phyloP scores from a whole-genome alignment of 2,329 filamentous ascomycete genomes.

The Pezizomycotina sp. region DNA sequence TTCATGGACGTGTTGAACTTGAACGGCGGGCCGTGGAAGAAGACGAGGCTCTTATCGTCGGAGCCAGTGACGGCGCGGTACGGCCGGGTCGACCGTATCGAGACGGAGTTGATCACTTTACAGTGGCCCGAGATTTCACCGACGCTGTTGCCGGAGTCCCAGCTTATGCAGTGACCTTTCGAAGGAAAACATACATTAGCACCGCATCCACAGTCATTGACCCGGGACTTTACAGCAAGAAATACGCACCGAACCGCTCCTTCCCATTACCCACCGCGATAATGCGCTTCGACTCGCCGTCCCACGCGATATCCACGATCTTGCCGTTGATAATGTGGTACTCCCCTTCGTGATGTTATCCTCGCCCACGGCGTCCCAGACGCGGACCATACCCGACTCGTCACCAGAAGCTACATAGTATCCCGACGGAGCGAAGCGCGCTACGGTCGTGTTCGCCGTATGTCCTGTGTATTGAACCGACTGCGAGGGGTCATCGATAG shows the following conservation, averaged over 20 bases:
- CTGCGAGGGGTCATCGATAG: conserved; percentile 72
- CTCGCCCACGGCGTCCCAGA: conserved; percentile 71
- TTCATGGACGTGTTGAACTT: conserved; percentile 73
- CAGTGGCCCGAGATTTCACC: conserved; percentile 88
- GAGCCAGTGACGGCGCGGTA: conserved; percentile 78
- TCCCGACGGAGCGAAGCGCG: conserved; percentile 81
- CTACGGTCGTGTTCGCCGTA: conserved; percentile 74
- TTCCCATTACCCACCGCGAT: conserved; percentile 93
- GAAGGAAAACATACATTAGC: conserved; percentile 34
- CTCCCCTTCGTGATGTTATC: conserved; percentile 74
- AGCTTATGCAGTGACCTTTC: conserved; percentile 67
- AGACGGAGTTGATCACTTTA: conserved; percentile 76
- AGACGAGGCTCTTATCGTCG: conserved; percentile 78
- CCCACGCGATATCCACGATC: conserved; percentile 95
- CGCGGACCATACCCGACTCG: conserved; percentile 62
- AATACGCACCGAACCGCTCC: conserved; percentile 39
- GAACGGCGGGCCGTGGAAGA: conserved; percentile 86
- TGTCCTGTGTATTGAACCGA: conserved; percentile 87
- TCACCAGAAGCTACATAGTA: conserved; percentile 93
- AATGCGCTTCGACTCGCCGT: conserved; percentile 87
- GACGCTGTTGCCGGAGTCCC: conserved; percentile 83
- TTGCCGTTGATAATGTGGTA: conserved; percentile 87
- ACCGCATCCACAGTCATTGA: conserved; percentile 11
- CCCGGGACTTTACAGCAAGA: neutral
- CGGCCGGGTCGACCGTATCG: conserved; percentile 78